phyloP scores from a whole-genome alignment of 2,329 filamentous ascomycete species.

The Venturia aucupariae region DNA sequence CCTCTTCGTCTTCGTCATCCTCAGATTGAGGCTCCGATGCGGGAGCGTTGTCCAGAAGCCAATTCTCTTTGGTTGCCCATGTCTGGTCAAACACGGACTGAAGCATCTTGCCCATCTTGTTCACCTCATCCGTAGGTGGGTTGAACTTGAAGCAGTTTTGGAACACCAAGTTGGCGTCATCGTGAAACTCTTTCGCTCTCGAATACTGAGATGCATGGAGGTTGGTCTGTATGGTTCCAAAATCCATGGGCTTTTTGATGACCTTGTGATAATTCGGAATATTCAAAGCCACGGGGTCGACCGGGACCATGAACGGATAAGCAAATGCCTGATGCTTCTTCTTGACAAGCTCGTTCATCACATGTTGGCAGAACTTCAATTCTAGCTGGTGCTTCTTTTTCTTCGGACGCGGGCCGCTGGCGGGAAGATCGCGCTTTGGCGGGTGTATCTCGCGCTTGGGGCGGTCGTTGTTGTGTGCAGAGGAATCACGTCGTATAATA shows the following conservation, averaged over 20 bases:
- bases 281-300: slow-evolving; percentile 87
- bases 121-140: slow-evolving; percentile 64
- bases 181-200: slow-evolving; percentile 75
- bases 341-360: slow-evolving; percentile 69
- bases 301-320: slow-evolving; percentile 68
- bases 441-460: slow-evolving; percentile 91
- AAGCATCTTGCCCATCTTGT: slow-evolving; percentile 60
- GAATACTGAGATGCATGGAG: slow-evolving; percentile 70
- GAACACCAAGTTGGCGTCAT: slow-evolving; percentile 73
- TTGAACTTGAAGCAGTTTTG: slow-evolving; percentile 93
- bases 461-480: slow-evolving; percentile 53
- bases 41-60: slow-evolving; percentile 66
- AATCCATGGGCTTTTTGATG: slow-evolving; percentile 96
- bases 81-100: slow-evolving; percentile 66
- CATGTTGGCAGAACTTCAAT: slow-evolving; percentile 79
- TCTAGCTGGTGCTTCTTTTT: slow-evolving; percentile 85
- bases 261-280: slow-evolving; percentile 89
- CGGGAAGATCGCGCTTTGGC: slow-evolving; percentile 84
- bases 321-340: slow-evolving; percentile 60
- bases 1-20: slow-evolving; percentile 53
- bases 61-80: slow-evolving; percentile 71
- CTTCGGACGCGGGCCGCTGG: slow-evolving; percentile 72
- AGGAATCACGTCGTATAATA: slow-evolving; percentile 76
- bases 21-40: slow-evolving; percentile 52
- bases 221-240: slow-evolving; percentile 71